Conservation (phyloP, 2,329 filamentous ascomycete genomes). For the Aspergillaceae sp. region DNA sequence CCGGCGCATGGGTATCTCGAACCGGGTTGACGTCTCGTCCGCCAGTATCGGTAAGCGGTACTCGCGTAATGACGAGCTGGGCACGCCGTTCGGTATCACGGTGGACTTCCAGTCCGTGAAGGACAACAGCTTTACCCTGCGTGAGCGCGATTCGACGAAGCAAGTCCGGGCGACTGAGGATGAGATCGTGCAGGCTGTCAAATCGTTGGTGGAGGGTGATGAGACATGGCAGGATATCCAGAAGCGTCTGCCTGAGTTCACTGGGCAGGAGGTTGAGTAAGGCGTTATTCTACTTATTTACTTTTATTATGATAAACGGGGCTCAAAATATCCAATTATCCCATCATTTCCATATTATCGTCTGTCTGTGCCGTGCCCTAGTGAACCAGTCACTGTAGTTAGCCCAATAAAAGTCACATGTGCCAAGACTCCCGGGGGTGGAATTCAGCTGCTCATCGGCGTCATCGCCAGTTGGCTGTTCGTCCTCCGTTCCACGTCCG, state of each 20-base stretch:
- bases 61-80: constrained; percentile 88
- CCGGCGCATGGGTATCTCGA: constrained; percentile 67
- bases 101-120: constrained; percentile 93
- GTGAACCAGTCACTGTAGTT: background rate
- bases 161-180: constrained; percentile 80
- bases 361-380: too few relatives aligned
- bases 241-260: constrained; percentile 72
- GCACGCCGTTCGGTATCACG: constrained; percentile 87
- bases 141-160: constrained; percentile 82
- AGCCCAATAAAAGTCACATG: background rate
- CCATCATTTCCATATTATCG: background rate
- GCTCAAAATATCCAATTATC: constrained; percentile 10
- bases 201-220: constrained; percentile 52
- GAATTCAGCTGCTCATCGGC: constrained; percentile 7
- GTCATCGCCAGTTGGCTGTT: constrained; percentile 2
- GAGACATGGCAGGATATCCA: constrained; percentile 64
- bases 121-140: constrained; percentile 75
- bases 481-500: background rate
- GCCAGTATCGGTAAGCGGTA: constrained; percentile 94
- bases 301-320: background rate
- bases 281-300: background rate
- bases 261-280: constrained; percentile 57
- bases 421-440: constrained; percentile 13
- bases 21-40: constrained; percentile 79
- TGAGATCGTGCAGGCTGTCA: constrained; percentile 67